Conservation (phyloP, 2,329 filamentous ascomycete genomes). For the Volutella citrinella region DNA sequence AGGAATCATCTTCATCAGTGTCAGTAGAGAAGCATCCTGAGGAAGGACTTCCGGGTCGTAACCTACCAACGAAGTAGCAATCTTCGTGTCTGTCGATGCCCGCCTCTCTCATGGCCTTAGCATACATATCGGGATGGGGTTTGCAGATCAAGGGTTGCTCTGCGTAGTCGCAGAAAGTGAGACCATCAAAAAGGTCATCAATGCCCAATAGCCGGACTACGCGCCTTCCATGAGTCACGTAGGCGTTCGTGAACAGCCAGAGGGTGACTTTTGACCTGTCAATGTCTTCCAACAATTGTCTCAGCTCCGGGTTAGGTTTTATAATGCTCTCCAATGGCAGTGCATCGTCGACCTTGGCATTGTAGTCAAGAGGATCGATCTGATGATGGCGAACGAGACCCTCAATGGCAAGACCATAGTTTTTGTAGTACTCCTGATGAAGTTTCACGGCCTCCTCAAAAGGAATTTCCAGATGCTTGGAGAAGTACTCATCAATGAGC, state of each 20-base stretch:
- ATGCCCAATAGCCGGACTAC: constrained; percentile 79
- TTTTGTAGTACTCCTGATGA: constrained; percentile 89
- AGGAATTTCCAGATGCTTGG: constrained; percentile 68
- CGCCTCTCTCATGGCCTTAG: constrained; percentile 85
- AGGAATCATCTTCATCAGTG: constrained; percentile 70
- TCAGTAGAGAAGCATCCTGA: no score
- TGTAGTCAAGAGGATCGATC: constrained; percentile 94
- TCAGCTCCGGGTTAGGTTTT: constrained; percentile 71
- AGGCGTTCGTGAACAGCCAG: constrained; percentile 97
- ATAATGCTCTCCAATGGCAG: constrained; percentile 83
- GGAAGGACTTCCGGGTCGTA: no score
- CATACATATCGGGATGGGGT: constrained; percentile 77
- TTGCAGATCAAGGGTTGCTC: constrained; percentile 78
- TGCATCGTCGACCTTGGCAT: constrained; percentile 90
- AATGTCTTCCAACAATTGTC: constrained; percentile 74
- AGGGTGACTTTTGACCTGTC: constrained; percentile 79
- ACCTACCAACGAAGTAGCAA: constrained; percentile 90
- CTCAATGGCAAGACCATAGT: constrained; percentile 96
- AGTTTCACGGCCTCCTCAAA: constrained; percentile 78
- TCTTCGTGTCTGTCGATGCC: constrained; percentile 63
- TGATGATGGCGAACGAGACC: constrained; percentile 91
- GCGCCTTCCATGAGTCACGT: constrained; percentile 79
- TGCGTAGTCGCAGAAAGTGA: constrained; percentile 92
- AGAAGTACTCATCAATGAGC: constrained; percentile 67
- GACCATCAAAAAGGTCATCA: constrained; percentile 88